Evolutionary conservation across 2,329 filamentous ascomycete species (phyloP), one percentile per base, ranked within the genome.

Genomic region (Trichophyton benhamiae): DNA sequence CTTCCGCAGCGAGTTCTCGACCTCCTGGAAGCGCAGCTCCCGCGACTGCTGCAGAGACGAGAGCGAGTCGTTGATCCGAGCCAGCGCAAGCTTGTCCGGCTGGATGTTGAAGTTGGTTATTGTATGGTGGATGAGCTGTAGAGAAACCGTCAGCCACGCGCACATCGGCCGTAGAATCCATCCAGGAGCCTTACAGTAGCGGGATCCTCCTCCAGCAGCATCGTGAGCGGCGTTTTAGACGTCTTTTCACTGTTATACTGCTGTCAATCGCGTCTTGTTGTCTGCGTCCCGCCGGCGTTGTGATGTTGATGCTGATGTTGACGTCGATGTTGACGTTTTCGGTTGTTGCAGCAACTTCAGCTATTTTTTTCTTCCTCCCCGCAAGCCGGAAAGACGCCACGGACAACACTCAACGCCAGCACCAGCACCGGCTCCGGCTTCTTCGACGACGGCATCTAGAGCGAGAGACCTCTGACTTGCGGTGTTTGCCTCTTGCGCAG

Each of bases 181-280:
- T 30, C 27, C 27, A 30, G 6, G 27, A 30, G 27, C 72, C 83
- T 64, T 83, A 95, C 90, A 52, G 86, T 87, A 52, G 88, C 88
- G 66, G 91, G 92, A 74, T 94, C 89, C 78, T 96, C 91, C 76
- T 95, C 89, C 77, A 97, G 89, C 73, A 96, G 82, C 88, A 97
- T 96, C 66, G 77, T 90, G 78, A 57, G 33, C 13, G 27, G 30
- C 52, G 33, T 33, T 15, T 55, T 4, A 7, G 4, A 13, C 11
- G n/a, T 57, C 8, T 33, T 8, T 46, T 17, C 46, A 8, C 9
- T 53, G 38, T 41, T 25, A n/a, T 52, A 36, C n/a, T 3, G 36
- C 38, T 41, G 9, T 30, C 27, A 30, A 8, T 30, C 27, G 27
- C 27, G 6, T 30, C 6, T 6, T 30, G 27, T 6, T 30, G 27